A percentile compares a stretch with the other conserved stretches of the same genome.
These are phyloP conservation scores for Fraxinus cuspidata DNA, from an alignment of 257 asterid genomes.

Conservation along the genomic window DNA sequence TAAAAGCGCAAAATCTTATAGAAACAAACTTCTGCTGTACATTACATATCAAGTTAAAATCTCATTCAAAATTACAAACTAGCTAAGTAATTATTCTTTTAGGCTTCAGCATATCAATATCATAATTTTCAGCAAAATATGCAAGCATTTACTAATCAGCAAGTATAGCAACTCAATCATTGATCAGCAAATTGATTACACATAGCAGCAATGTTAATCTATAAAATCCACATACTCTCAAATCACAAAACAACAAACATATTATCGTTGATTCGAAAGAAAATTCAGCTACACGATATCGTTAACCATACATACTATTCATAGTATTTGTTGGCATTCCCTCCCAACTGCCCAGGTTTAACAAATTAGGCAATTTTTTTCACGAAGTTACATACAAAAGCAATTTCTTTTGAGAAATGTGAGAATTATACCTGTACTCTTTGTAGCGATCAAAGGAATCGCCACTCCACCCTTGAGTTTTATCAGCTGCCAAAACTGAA, in stretches of 20 bases:
- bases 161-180: neutral
- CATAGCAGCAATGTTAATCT: neutral
- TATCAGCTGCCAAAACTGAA: constrained; percentile 86
- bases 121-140: neutral
- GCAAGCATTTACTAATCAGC: neutral
- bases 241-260: neutral
- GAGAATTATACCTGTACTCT: constrained; percentile 53
- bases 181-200: neutral
- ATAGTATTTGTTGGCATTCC: neutral
- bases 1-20: no score
- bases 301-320: neutral
- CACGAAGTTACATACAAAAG: neutral
- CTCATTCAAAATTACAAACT: neutral
- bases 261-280: neutral
- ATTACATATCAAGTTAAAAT: neutral
- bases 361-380: neutral
- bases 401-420: neutral
- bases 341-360: neutral
- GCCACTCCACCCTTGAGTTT: constrained; percentile 80
- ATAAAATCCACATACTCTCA: neutral
- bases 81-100: no score
- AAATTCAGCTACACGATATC: neutral
- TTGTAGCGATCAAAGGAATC: constrained; percentile 75
- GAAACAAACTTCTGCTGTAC: neutral
- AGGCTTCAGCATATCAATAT: neutral